phyloP scores from a whole-genome alignment of 495 filamentous ascomycete species.

The Penicillium steckii region DNA sequence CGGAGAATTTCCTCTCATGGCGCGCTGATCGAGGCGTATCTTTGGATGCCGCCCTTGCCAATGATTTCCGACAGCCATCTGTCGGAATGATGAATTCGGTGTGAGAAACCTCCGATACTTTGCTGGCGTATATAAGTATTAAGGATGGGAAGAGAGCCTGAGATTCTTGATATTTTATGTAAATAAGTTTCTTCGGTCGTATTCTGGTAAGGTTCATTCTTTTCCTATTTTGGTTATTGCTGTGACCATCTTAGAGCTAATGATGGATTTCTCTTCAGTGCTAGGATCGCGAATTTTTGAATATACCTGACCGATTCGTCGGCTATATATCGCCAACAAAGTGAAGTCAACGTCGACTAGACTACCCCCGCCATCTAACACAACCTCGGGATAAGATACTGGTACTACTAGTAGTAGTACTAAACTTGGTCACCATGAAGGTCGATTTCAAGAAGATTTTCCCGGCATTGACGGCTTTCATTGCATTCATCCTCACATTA shows the following conservation, averaged over 20 bases:
- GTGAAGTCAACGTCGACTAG: not conserved
- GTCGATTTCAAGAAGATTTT: slow-evolving; percentile 19
- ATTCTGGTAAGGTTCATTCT: not conserved
- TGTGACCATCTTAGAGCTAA: not conserved
- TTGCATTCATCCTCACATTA: slow-evolving; percentile 65
- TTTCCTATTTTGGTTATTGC: not conserved
- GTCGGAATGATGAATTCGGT: not conserved
- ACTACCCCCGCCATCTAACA: not conserved
- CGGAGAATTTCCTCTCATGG: not conserved
- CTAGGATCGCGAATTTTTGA: not conserved
- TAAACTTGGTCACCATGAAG: not conserved
- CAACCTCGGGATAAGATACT: too few species aligned
- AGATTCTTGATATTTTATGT: not conserved
- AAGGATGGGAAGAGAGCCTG: not conserved
- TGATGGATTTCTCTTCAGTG: not conserved
- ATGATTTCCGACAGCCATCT: not conserved
- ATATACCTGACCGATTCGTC: not conserved
- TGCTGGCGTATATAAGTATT: not conserved
- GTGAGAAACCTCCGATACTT: not conserved
- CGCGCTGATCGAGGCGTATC: not conserved
- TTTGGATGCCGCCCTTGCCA: not conserved
- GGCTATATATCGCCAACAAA: not conserved
- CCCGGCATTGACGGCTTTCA: slow-evolving; percentile 40
- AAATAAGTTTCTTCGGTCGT: not conserved
- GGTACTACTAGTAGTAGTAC: too few species aligned